A percentile compares a stretch with the other conserved stretches of the same genome.
phyloP scores from a whole-genome alignment of 2,329 filamentous ascomycete genomes.

The Colletotrichum chlorophyti region DNA sequence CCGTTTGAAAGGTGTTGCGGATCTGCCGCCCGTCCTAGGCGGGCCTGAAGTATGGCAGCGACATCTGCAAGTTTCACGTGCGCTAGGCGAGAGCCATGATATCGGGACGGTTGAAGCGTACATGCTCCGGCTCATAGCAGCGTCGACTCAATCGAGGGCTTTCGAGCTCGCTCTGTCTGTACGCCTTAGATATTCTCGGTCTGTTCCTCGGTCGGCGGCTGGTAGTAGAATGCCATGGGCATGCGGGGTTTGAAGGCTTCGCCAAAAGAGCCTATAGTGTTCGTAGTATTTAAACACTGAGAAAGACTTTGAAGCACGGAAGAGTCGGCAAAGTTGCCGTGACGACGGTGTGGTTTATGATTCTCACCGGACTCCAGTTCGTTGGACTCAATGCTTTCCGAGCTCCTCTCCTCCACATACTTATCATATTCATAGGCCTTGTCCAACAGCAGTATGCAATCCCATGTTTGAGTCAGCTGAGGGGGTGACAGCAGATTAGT shows the following conservation, averaged over 20 bases:
- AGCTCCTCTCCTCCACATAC: slow-evolving; percentile 71
- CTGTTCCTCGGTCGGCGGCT: slow-evolving; percentile 44
- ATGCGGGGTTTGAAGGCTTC: slow-evolving; percentile 57
- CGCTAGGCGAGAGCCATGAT: slow-evolving; percentile 38
- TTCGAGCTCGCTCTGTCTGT: slow-evolving; percentile 37
- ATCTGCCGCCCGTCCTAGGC: slow-evolving; percentile 52
- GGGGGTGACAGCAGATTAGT: background rate
- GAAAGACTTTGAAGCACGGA: slow-evolving; percentile 43
- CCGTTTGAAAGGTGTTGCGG: slow-evolving; percentile 52
- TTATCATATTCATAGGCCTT: slow-evolving; percentile 18
- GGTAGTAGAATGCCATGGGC: slow-evolving; percentile 47
- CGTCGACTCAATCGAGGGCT: slow-evolving; percentile 31
- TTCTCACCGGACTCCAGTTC: slow-evolving; percentile 5
- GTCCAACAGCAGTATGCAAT: slow-evolving; percentile 15
- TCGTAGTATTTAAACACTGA: slow-evolving; percentile 57
- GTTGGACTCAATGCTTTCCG: slow-evolving; percentile 39
- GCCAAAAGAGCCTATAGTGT: slow-evolving; percentile 54
- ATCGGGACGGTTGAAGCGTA: slow-evolving; percentile 40
- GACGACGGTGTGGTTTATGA: background rate
- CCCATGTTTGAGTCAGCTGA: slow-evolving; percentile 22
- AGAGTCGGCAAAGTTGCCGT: no score
- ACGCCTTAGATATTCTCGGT: slow-evolving; percentile 50
- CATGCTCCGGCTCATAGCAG: slow-evolving; percentile 39
- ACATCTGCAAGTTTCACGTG: slow-evolving; percentile 48
- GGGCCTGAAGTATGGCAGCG: slow-evolving; percentile 47